These are phyloP conservation scores for Warburgia ugandensis DNA, from an alignment of 164 flowering plant species.

Conservation along the genomic window DNA sequence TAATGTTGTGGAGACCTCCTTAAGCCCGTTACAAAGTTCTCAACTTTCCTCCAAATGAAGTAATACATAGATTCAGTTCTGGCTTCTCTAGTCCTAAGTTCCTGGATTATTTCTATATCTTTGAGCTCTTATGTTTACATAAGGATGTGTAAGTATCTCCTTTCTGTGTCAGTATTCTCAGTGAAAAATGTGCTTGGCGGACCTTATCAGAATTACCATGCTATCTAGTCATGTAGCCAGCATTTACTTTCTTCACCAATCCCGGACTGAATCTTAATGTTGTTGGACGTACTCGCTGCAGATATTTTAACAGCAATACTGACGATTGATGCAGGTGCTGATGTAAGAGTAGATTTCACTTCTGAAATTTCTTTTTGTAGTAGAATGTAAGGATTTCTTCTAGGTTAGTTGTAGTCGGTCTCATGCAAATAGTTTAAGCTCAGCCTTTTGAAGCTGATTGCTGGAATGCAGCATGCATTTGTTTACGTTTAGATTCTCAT, in stretches of 20 bases:
- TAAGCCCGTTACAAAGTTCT: no score
- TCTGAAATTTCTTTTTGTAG: slow-evolving; percentile 2
- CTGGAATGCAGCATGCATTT: background rate
- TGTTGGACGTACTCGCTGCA: slow-evolving; percentile 26
- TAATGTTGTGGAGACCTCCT: no score
- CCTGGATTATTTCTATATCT: no score
- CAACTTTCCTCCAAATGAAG: no score
- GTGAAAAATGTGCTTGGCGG: no score
- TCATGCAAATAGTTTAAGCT: background rate
- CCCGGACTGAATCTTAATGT: background rate
- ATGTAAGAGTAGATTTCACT: slow-evolving; percentile 46
- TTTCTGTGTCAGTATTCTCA: no score
- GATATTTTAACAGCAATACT: slow-evolving; percentile 76
- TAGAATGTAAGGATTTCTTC: no score
- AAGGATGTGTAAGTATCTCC: no score
- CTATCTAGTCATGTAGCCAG: background rate
- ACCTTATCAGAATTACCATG: background rate
- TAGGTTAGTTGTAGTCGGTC: no score
- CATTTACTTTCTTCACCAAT: background rate
- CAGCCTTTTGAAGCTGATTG: slow-evolving; percentile 7
- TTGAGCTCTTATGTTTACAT: no score
- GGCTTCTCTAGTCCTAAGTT: no score
- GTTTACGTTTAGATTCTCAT: background rate
- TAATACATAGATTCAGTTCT: no score
- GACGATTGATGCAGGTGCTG: slow-evolving; percentile 45